These are phyloP conservation scores for Aspergillus leporis DNA, from an alignment of 495 filamentous ascomycete species.

Conservation along the genomic window DNA sequence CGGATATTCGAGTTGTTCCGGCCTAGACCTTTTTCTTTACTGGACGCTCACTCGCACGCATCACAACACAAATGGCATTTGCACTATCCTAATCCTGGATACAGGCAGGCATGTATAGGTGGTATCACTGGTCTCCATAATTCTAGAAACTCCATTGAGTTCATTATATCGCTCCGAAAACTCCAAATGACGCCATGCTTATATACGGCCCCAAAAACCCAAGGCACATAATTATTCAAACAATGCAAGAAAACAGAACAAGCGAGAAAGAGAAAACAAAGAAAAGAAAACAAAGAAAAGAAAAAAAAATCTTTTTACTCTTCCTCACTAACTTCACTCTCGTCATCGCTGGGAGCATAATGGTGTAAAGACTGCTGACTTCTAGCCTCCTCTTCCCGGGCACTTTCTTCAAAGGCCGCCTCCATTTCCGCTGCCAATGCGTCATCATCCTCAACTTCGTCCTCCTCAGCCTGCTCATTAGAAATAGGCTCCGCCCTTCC, in stretches of 20 bases:
- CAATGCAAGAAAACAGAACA: not conserved
- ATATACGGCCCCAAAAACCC: not conserved
- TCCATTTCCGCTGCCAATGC: conserved; percentile 49
- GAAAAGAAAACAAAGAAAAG: conserved; percentile 18
- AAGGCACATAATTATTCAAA: not conserved
- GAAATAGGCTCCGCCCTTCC: conserved; percentile 10
- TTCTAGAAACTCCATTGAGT: conserved; percentile 3
- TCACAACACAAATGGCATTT: conserved; percentile 11
- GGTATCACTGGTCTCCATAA: conserved; percentile 9
- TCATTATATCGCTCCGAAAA: conserved; percentile 6
- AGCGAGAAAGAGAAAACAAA: not conserved
- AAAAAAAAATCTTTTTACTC: conserved; percentile 32
- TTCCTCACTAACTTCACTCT: conserved; percentile 53
- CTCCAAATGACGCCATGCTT: conserved; percentile 10
- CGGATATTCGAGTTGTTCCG: conserved; percentile 29
- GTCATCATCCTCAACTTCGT: conserved; percentile 41
- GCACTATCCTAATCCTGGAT: conserved; percentile 12
- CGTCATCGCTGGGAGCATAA: conserved; percentile 45
- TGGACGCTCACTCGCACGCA: not conserved
- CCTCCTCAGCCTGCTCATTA: conserved; percentile 15
- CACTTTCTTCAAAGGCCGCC: conserved; percentile 48
- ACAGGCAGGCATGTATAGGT: conserved; percentile 8
- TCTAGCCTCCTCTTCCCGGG: conserved; percentile 37
- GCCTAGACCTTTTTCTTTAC: conserved; percentile 14
- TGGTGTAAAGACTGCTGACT: conserved; percentile 34